Evolutionary conservation across 2,329 filamentous ascomycete genomes (phyloP), one percentile per base, ranked within the genome.

Genomic region (Neurospora crassa): DNA sequence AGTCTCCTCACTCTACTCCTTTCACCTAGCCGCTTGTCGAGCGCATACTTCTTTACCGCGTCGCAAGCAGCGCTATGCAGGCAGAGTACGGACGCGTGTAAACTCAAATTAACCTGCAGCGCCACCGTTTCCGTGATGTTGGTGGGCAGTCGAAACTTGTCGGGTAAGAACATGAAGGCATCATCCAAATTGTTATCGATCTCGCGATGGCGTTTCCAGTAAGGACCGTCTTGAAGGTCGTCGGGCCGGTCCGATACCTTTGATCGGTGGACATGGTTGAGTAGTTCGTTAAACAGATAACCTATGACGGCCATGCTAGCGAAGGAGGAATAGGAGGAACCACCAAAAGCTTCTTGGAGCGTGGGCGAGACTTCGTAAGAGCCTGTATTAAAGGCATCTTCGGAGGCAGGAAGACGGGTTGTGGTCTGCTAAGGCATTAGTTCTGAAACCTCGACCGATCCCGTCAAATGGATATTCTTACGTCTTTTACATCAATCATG

Each of bases 61-160:
- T 94, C 93, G 10, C 96, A 90, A 1, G 94, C 94, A 1, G 93
- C 92, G 79, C 96, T 93, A 77, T 97, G 94, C 5, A 97, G 84
- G 78, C 93, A 96, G 70, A 97, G 97, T 10, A 92, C 88, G 1
- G 92, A 91, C 0, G 94, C 93, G 77, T 97, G 94, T 2, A 97
- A 87, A 77, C 92, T 94, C 84, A 97, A 91, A 74, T 97, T 97
- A 69, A 90, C 85, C 78, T 97, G 94, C 0, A 97, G 86, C 7
- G 93, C 89, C 67, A 92, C 90, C 0, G 91, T 85, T 75, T 97
- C 88, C 47, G 86, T 84, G 69, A 92, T 82, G 14, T 90, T 90
- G 37, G 84, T 81, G 0, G 94, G 93, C 34, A 97, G 81, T 43
- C 92, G 88, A 63, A 97, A 85, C 72, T 88, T 84, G 71, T 91